A percentile compares a stretch with the other conserved stretches of the same genome.
These are phyloP conservation scores for Lepidium didymum DNA, from an alignment of 345 rosid genomes.

Conservation along the genomic window DNA sequence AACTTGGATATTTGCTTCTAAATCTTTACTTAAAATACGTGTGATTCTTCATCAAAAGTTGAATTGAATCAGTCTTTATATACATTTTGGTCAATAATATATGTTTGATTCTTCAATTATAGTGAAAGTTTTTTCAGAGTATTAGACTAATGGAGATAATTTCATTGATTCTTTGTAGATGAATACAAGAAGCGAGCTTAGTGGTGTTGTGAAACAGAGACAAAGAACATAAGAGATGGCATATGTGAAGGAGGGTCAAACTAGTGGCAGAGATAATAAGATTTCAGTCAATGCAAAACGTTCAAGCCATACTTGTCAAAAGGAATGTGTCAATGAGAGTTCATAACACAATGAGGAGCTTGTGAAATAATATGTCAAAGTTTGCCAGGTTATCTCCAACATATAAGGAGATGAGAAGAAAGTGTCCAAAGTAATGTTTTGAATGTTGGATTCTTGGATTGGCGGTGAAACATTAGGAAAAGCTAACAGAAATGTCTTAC, in stretches of 20 bases:
- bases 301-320: slow-evolving; percentile 24
- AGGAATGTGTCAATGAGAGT: slow-evolving; percentile 25
- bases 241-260: slow-evolving; percentile 21
- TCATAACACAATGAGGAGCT: slow-evolving; percentile 50
- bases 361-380: slow-evolving; percentile 69
- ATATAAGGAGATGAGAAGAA: slow-evolving; percentile 36
- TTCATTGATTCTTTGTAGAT: neutral
- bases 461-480: slow-evolving; percentile 17
- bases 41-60: neutral
- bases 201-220: slow-evolving; percentile 32
- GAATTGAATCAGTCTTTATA: neutral
- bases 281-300: slow-evolving; percentile 22
- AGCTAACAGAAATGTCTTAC: slow-evolving; percentile 18
- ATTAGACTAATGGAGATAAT: neutral
- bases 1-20: neutral
- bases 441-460: slow-evolving; percentile 87
- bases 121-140: neutral
- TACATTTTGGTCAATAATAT: neutral
- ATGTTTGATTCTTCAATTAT: no score
- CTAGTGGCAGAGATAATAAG: slow-evolving; percentile 21
- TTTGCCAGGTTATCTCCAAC: slow-evolving; percentile 72
- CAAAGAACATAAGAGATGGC: slow-evolving; percentile 25
- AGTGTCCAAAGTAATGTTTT: slow-evolving; percentile 50
- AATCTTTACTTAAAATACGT: slow-evolving; percentile 9
- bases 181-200: slow-evolving; percentile 27